A percentile compares a stretch with the other conserved stretches of the same genome.
These are phyloP conservation scores for Komagataella pastoris DNA, from an alignment of 805 yeast genomes.

Conservation along the genomic window DNA sequence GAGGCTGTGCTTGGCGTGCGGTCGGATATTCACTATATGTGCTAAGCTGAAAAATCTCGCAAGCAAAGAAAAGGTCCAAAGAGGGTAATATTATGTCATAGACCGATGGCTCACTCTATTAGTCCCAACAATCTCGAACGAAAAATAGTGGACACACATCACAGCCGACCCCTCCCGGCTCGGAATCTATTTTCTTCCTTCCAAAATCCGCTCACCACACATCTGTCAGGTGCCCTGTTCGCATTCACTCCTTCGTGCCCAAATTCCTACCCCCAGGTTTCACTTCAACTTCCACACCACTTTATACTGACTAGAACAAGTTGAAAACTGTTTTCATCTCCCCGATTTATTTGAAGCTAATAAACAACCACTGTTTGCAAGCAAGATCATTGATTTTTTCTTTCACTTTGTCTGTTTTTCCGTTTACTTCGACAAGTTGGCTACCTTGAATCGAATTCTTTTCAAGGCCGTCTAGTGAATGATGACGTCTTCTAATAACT, in stretches of 20 bases:
- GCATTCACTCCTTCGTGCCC: not conserved
- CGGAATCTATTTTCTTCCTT: not conserved
- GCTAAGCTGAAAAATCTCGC: not conserved
- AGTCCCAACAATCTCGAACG: not conserved
- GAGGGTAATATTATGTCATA: not conserved
- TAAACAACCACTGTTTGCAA: not conserved
- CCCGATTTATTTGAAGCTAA: not conserved
- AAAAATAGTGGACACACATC: not conserved
- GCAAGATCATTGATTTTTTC: not conserved
- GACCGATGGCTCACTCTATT: not conserved
- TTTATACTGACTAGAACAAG: not conserved
- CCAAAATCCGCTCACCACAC: not conserved
- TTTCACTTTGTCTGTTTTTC: not conserved
- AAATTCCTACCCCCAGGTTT: not conserved
- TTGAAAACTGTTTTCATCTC: not conserved
- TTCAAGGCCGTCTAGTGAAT: not conserved
- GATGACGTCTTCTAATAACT: not conserved
- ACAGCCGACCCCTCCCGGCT: not conserved
- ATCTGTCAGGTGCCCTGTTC: not conserved
- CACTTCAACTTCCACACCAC: not conserved
- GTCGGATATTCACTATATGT: not conserved
- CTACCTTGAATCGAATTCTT: not conserved
- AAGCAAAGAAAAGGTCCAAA: not conserved
- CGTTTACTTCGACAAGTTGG: not conserved
- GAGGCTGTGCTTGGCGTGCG: not conserved